These are phyloP conservation scores for Candida ascalaphidarum DNA, from an alignment of 805 yeast species.

Conservation along the genomic window DNA sequence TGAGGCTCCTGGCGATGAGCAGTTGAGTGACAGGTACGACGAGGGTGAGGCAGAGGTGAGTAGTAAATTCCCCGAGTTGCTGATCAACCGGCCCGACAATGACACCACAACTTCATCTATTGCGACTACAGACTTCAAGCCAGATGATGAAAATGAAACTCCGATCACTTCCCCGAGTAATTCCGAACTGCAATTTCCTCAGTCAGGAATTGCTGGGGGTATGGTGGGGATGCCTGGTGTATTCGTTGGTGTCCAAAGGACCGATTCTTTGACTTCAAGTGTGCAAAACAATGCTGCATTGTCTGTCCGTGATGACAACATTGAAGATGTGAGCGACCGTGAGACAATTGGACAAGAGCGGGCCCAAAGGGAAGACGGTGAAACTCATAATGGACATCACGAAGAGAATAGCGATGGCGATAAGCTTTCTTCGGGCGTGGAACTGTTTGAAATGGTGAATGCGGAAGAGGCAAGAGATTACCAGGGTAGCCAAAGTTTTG, in stretches of 20 bases:
- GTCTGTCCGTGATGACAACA: slow-evolving; percentile 73
- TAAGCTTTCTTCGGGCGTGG: slow-evolving; percentile 36
- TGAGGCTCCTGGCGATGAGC: slow-evolving; percentile 4
- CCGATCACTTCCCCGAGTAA: slow-evolving; percentile 41
- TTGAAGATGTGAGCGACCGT: slow-evolving; percentile 35
- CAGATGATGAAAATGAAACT: slow-evolving; percentile 26
- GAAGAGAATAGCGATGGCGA: slow-evolving; percentile 19
- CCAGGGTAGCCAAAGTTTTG: no score
- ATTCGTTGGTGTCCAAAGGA: slow-evolving; percentile 43
- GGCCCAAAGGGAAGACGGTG: slow-evolving; percentile 4
- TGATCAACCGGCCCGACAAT: slow-evolving; percentile 12
- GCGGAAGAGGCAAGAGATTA: slow-evolving; percentile 35
- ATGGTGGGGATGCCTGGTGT: slow-evolving; percentile 36
- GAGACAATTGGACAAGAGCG: slow-evolving; percentile 36
- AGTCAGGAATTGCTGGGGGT: slow-evolving; percentile 29
- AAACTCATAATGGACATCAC: slow-evolving; percentile 2
- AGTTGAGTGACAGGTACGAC: neutral
- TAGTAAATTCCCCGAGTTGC: slow-evolving; percentile 1
- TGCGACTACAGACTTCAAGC: slow-evolving; percentile 18
- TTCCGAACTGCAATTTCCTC: slow-evolving; percentile 39
- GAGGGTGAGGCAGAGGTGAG: neutral
- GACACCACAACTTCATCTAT: slow-evolving; percentile 23
- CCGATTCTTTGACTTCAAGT: slow-evolving; percentile 80
- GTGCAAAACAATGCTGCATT: slow-evolving; percentile 88
- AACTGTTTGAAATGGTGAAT: slow-evolving; percentile 46